A percentile compares a stretch with the other conserved stretches of the same genome.
These are phyloP conservation scores for Conticribra weissflogii DNA, from an alignment of 108 stramenopile species.

Conservation along the genomic window DNA sequence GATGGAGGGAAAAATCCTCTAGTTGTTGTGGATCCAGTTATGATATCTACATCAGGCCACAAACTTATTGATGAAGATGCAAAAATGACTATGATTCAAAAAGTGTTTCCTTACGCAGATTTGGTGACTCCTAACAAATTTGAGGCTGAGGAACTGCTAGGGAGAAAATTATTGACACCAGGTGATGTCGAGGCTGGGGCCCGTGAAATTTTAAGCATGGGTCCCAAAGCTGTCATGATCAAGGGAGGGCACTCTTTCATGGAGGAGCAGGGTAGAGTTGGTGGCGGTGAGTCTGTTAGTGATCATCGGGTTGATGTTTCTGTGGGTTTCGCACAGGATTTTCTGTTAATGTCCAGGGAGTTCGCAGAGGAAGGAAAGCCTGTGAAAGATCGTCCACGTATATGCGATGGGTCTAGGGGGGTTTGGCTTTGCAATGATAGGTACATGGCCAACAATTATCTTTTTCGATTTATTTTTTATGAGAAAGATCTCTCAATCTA, in stretches of 20 bases:
- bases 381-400: constrained; percentile 43
- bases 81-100: constrained; percentile 63
- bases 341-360: constrained; percentile 52
- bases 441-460: no score
- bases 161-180: constrained; percentile 52
- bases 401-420: constrained; percentile 77
- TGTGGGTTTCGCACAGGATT: constrained; percentile 75
- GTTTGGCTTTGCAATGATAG: constrained; percentile 76
- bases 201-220: constrained; percentile 67
- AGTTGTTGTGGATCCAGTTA: constrained; percentile 93
- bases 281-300: not conserved
- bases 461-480: no score
- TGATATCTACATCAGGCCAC: constrained; percentile 90
- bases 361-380: constrained; percentile 47
- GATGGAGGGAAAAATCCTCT: constrained; percentile 38
- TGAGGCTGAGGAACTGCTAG: constrained; percentile 90
- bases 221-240: constrained; percentile 81
- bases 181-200: constrained; percentile 86
- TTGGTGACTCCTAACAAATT: constrained; percentile 90
- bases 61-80: constrained; percentile 82
- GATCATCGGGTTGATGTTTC: constrained; percentile 37
- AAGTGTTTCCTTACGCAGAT: constrained; percentile 84
- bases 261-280: constrained; percentile 35
- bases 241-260: constrained; percentile 88
- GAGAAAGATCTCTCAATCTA: no score